phyloP scores from a whole-genome alignment of 2,329 filamentous ascomycete species.

The Botrytis aclada region DNA sequence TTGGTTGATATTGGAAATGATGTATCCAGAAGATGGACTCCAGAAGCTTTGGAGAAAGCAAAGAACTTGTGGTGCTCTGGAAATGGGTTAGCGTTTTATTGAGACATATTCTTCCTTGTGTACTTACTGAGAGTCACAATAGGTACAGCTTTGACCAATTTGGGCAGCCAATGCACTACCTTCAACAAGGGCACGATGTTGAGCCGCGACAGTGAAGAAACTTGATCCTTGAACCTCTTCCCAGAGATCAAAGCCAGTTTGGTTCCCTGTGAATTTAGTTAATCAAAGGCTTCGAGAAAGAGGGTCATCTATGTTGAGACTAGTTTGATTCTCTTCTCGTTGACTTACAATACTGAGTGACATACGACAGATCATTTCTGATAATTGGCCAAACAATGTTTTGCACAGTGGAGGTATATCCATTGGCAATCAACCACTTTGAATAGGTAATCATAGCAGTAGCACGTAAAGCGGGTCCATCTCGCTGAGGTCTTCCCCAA shows the following conservation, averaged over 20 bases:
- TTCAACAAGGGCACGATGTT: slow-evolving; percentile 67
- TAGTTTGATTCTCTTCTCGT: not conserved
- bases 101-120: not conserved
- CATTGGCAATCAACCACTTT: slow-evolving; percentile 67
- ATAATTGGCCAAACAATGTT: slow-evolving; percentile 69
- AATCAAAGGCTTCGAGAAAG: not conserved
- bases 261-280: slow-evolving; percentile 38
- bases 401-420: slow-evolving; percentile 44
- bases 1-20: slow-evolving; percentile 66
- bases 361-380: slow-evolving; percentile 71
- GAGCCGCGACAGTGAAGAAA: slow-evolving; percentile 72
- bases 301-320: not conserved
- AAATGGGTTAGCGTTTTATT: not conserved
- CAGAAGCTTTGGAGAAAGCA: slow-evolving; percentile 76
- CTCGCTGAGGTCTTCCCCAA: slow-evolving; percentile 78
- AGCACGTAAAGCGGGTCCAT: slow-evolving; percentile 74
- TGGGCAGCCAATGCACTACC: slow-evolving; percentile 63
- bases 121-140: slow-evolving; percentile 53
- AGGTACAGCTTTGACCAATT: slow-evolving; percentile 57
- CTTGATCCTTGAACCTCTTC: slow-evolving; percentile 75
- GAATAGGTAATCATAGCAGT: slow-evolving; percentile 70
- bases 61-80: slow-evolving; percentile 62
- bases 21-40: slow-evolving; percentile 54
- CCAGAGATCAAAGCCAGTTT: slow-evolving; percentile 72
- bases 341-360: slow-evolving; percentile 62